Evolutionary conservation across 1,284 basidiomycete species (phyloP).

Genomic region (Irpex sp.): DNA sequence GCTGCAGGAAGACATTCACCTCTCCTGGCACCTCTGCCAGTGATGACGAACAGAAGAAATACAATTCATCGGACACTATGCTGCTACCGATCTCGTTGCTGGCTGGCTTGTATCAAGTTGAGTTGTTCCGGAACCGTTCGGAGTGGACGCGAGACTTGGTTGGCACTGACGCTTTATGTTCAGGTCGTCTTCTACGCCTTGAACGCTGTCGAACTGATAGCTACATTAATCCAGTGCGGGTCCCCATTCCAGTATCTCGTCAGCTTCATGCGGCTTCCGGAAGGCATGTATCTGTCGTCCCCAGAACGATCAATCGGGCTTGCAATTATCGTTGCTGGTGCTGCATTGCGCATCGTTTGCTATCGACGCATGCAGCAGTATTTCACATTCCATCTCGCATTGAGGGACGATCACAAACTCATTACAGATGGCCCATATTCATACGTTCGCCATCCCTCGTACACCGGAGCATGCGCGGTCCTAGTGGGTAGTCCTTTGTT

Average conservation of each 20-base stretch:
- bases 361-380: neutral
- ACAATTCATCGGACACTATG: neutral
- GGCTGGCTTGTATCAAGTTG: neutral
- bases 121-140: neutral
- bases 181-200: neutral
- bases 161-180: neutral
- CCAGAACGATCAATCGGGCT: neutral
- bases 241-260: neutral
- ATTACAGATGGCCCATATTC: neutral
- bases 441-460: neutral
- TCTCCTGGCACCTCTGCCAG: neutral
- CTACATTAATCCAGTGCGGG: neutral
- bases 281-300: neutral
- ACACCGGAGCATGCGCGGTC: neutral
- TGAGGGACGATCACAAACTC: neutral
- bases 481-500: neutral
- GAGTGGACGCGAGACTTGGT: too few relatives aligned
- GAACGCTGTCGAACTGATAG: neutral
- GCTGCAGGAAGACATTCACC: neutral
- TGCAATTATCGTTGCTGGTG: neutral
- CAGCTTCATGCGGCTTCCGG: neutral
- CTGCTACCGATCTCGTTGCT: neutral
- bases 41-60: neutral
- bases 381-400: neutral
- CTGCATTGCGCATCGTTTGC: neutral